Percentiles rank a stretch among this genome's conserved stretches.
These are phyloP conservation scores for Solanum tarijense DNA, from an alignment of 257 asterid genomes.

Conservation along the genomic window DNA sequence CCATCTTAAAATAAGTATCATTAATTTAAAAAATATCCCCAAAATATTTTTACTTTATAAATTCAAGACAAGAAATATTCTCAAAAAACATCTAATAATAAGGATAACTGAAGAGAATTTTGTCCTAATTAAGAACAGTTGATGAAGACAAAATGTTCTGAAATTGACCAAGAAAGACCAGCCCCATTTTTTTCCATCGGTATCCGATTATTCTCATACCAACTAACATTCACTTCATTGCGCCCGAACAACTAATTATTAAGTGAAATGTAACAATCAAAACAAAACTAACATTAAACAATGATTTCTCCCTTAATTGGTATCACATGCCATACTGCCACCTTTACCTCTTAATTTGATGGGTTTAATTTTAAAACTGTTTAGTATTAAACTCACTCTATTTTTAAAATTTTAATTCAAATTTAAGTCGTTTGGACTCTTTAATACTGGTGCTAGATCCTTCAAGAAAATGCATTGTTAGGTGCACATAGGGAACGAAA, in stretches of 20 bases:
- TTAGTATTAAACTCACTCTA: neutral
- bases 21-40: neutral
- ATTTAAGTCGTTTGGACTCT: neutral
- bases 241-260: neutral
- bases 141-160: neutral
- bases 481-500: neutral
- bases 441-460: too few relatives aligned
- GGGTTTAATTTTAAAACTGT: neutral
- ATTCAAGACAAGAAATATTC: too few relatives aligned
- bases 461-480: too few relatives aligned
- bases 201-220: neutral
- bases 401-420: neutral
- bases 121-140: neutral
- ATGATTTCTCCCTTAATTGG: slow-evolving; percentile 1
- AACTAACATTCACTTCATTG: neutral
- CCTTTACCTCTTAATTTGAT: neutral
- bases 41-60: too few relatives aligned
- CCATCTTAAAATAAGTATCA: too few relatives aligned
- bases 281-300: neutral
- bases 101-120: neutral
- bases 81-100: too few relatives aligned
- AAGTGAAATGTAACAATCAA: neutral
- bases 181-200: neutral
- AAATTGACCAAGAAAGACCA: neutral
- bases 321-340: slow-evolving; percentile 2